phyloP scores from a whole-genome alignment of 345 rosid species.

The Bruguiera sexangula region DNA sequence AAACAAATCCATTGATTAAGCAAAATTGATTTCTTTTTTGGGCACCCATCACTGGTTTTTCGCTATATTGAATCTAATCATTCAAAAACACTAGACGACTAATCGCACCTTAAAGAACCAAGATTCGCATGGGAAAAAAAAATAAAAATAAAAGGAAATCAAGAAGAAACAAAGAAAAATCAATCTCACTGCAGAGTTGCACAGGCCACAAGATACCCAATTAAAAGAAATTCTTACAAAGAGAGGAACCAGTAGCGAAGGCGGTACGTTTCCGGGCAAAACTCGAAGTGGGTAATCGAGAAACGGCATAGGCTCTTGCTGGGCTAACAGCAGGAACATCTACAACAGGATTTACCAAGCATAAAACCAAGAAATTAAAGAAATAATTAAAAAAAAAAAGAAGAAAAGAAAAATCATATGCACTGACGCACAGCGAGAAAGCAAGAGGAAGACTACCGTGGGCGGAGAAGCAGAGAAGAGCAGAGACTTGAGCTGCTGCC shows the following conservation, averaged over 20 bases:
- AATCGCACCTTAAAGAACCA: too few species aligned
- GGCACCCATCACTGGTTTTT: too few species aligned
- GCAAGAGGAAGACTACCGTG: slow-evolving; percentile 31
- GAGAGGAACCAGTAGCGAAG: slow-evolving; percentile 65
- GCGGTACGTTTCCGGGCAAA: slow-evolving; percentile 31
- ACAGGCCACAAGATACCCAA: background rate
- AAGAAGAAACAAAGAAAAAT: too few species aligned
- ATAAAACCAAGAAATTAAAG: background rate
- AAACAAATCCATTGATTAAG: too few species aligned
- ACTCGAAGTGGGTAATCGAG: slow-evolving; percentile 33
- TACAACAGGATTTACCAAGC: slow-evolving; percentile 21
- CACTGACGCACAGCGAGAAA: background rate
- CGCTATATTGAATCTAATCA: too few species aligned
- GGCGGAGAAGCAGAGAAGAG: slow-evolving; percentile 49
- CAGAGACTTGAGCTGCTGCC: slow-evolving; percentile 49
- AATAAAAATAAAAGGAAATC: too few species aligned
- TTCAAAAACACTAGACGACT: too few species aligned
- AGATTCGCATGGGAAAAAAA: too few species aligned
- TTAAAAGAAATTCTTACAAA: slow-evolving; percentile 33
- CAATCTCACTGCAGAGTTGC: background rate
- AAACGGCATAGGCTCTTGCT: slow-evolving; percentile 20
- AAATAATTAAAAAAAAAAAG: background rate
- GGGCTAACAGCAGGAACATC: slow-evolving; percentile 35
- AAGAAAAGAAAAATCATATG: background rate
- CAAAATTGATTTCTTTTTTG: too few species aligned